Base-by-base conservation (phyloP, 345 rosid genomes). In the Adansonia digitata region DNA sequence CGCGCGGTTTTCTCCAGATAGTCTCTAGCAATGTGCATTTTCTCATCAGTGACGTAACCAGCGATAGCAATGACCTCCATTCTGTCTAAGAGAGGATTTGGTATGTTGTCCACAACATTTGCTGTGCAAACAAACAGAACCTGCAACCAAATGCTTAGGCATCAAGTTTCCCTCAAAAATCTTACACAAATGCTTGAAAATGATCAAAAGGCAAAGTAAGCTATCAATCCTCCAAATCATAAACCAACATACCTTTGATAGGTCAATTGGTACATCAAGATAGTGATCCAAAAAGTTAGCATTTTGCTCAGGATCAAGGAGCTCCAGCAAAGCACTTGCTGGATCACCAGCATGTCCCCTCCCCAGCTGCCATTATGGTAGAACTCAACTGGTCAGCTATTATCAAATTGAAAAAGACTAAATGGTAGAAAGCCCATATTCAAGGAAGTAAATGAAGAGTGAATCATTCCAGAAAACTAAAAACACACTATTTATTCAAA, bases 61-160 rank as follows among this genome's bases (percentile, higher is more conserved):
- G 99, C 98, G 84, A 95, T 93, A 77, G 92, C 80, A 80, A 95
- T 90, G 51, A 95, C 97, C 88, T 95, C 99, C 99, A 93, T 95
- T 79, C 99, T 90, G 82, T 95, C 99, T 82, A 95, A 84, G 35
- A 95, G 97, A 74, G 99, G 99, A 70, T 83, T 90, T n/a, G 99
- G 98, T 79, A 95, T 95, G 83, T 51, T 91, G 73, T 93, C 97
- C 77, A 95, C 80, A 73, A 93, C 99, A 88, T 95, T 95, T 81
- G 99, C 99, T 11, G 99, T 95, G 92, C 99, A 95, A 56, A 95
- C 99, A 81, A 95, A 95, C 31, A 93, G 88, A 79, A 95, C 99
- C 99, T 95, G 90, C 60, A 83, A 70, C n/a, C 70, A 49, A 63
- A 65, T 63, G 63, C 20, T 63, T 17, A 37, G 29, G 69, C 46